Conservation (phyloP, 2,329 filamentous ascomycete genomes). For the Claviceps pusilla region DNA sequence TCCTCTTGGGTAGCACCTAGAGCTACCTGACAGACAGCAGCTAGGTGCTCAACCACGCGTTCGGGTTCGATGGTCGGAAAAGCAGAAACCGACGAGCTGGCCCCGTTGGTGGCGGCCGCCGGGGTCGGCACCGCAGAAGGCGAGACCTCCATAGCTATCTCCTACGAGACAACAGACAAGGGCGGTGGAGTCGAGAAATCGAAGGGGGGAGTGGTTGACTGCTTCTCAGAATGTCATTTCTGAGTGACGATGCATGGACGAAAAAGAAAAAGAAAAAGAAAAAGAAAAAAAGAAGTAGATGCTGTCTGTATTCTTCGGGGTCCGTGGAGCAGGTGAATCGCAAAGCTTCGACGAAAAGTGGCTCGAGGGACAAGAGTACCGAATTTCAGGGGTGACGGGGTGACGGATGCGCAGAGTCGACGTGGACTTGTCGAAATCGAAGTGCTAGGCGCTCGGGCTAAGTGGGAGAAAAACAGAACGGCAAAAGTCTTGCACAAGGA, state of each 20-base stretch:
- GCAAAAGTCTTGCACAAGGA: neutral
- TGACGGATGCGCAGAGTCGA: neutral
- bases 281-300: too few species aligned
- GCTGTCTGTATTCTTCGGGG: neutral
- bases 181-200: neutral
- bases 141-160: slow-evolving; percentile 36
- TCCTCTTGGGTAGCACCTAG: slow-evolving; percentile 64
- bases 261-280: too few species aligned
- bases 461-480: neutral
- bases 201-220: neutral
- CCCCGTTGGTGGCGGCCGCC: slow-evolving; percentile 22
- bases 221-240: slow-evolving; percentile 2
- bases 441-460: neutral
- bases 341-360: neutral
- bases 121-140: slow-evolving; percentile 28
- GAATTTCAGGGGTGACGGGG: neutral
- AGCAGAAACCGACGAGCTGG: slow-evolving; percentile 27
- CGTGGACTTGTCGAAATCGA: neutral
- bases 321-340: neutral
- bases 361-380: neutral
- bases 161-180: neutral
- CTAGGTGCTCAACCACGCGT: slow-evolving; percentile 56
- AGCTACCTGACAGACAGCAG: slow-evolving; percentile 54
- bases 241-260: neutral
- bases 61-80: slow-evolving; percentile 50